A percentile compares a stretch with the other conserved stretches of the same genome.
These are phyloP conservation scores for Fusarium nelsonii DNA, from an alignment of 2,329 filamentous ascomycete species.

Conservation along the genomic window DNA sequence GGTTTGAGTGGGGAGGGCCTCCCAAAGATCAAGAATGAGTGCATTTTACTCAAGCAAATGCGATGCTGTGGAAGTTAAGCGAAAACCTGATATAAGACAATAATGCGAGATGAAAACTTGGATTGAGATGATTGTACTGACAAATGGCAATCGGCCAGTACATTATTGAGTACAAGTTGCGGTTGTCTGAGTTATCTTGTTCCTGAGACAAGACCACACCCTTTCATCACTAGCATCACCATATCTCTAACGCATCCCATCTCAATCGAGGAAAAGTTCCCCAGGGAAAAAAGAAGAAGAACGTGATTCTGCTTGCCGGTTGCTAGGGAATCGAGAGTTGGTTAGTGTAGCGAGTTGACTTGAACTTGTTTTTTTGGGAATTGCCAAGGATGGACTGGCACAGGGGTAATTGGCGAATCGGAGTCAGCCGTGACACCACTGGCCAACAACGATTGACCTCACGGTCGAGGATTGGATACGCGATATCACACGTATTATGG, in stretches of 20 bases:
- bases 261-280: slow-evolving; percentile 35
- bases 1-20: slow-evolving; percentile 22
- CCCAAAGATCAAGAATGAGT: slow-evolving; percentile 8
- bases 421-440: slow-evolving; percentile 21
- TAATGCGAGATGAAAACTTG: slow-evolving; percentile 17
- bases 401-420: slow-evolving; percentile 42
- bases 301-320: slow-evolving; percentile 33
- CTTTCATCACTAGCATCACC: slow-evolving; percentile 1
- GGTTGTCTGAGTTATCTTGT: slow-evolving; percentile 21
- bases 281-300: slow-evolving; percentile 21
- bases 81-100: slow-evolving; percentile 32
- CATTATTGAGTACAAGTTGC: not conserved
- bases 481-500: slow-evolving; percentile 37
- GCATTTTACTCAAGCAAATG: slow-evolving; percentile 9
- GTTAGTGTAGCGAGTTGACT: slow-evolving; percentile 19
- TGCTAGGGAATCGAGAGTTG: slow-evolving; percentile 37
- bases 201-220: slow-evolving; percentile 32
- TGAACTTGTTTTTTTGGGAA: slow-evolving; percentile 27
- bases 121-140: not conserved
- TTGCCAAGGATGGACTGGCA: slow-evolving; percentile 28
- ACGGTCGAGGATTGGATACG: slow-evolving; percentile 33
- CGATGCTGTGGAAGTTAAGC: slow-evolving; percentile 13
- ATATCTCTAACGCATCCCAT: slow-evolving; percentile 12
- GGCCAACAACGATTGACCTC: slow-evolving; percentile 44
- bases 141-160: not conserved